Percentiles rank a stretch among this genome's conserved stretches.
These are phyloP conservation scores for Fusarium sp. DNA, from an alignment of 2,329 filamentous ascomycete species.

Conservation along the genomic window DNA sequence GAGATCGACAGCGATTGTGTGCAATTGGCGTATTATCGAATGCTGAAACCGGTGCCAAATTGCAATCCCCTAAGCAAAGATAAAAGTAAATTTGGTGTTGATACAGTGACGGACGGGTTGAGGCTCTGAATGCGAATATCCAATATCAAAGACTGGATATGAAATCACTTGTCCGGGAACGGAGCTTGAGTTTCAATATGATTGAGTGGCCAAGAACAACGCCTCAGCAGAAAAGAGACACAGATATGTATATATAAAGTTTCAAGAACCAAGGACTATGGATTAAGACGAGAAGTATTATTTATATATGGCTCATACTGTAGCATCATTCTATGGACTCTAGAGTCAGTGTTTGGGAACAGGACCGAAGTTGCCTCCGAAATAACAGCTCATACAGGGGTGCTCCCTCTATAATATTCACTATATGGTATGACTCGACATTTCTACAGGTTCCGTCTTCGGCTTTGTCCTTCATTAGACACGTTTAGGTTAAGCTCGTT, in stretches of 20 bases:
- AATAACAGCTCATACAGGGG: conserved; percentile 20
- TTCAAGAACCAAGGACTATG: not conserved
- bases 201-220: conserved; percentile 6
- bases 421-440: conserved; percentile 35
- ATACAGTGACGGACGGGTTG: not conserved
- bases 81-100: not conserved
- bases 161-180: conserved; percentile 13
- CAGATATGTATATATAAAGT: not conserved
- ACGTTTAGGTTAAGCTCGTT: not conserved
- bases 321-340: not conserved
- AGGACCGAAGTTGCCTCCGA: conserved; percentile 26
- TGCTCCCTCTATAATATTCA: not conserved
- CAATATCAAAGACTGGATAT: not conserved
- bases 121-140: not conserved
- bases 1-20: not conserved
- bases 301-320: conserved; percentile 1
- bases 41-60: not conserved
- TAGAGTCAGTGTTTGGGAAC: not conserved
- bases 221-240: not conserved
- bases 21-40: not conserved
- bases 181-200: conserved; percentile 12
- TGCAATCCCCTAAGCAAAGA: not conserved
- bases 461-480: conserved; percentile 18
- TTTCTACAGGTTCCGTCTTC: conserved; percentile 36
- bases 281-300: not conserved